Evolutionary conservation across 2,329 filamentous ascomycete species (phyloP).

Genomic region (Botrytis medusae): DNA sequence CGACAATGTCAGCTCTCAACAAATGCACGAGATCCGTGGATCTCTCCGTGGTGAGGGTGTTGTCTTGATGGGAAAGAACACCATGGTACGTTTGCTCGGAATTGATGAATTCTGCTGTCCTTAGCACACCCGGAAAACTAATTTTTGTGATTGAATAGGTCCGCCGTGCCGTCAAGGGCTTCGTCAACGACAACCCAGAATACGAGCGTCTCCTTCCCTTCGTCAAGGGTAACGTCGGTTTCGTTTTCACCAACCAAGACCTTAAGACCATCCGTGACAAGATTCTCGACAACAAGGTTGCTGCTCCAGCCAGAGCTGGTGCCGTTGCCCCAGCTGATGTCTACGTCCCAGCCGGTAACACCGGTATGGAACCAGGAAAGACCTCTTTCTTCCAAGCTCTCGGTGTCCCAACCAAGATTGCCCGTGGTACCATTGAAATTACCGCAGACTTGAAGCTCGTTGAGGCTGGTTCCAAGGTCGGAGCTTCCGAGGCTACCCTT

Average conservation of each 20-base stretch:
- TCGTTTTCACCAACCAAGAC: conserved; percentile 99
- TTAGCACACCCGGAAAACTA: conserved; percentile 15
- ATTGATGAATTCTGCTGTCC: neutral
- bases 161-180: conserved; percentile 95
- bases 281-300: conserved; percentile 95
- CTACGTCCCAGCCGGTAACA: conserved; percentile 96
- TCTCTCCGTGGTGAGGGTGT: conserved; percentile 88
- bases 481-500: conserved; percentile 96
- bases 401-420: conserved; percentile 99
- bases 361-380: conserved; percentile 99
- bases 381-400: conserved; percentile 99
- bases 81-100: conserved; percentile 67
- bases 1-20: conserved; percentile 99
- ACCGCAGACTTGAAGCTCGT: conserved; percentile 97
- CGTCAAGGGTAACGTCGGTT: conserved; percentile 97
- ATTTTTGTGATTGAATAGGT: conserved; percentile 52
- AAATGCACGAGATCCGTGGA: conserved; percentile 99
- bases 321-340: conserved; percentile 92
- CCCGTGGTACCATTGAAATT: conserved; percentile 99
- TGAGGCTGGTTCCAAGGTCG: conserved; percentile 89
- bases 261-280: conserved; percentile 91
- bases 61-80: conserved; percentile 99
- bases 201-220: conserved; percentile 96
- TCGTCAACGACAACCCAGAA: conserved; percentile 86
- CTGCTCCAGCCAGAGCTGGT: conserved; percentile 96